These are phyloP conservation scores for Trichophyton rubrum DNA, from an alignment of 2,329 filamentous ascomycete genomes.

Conservation along the genomic window DNA sequence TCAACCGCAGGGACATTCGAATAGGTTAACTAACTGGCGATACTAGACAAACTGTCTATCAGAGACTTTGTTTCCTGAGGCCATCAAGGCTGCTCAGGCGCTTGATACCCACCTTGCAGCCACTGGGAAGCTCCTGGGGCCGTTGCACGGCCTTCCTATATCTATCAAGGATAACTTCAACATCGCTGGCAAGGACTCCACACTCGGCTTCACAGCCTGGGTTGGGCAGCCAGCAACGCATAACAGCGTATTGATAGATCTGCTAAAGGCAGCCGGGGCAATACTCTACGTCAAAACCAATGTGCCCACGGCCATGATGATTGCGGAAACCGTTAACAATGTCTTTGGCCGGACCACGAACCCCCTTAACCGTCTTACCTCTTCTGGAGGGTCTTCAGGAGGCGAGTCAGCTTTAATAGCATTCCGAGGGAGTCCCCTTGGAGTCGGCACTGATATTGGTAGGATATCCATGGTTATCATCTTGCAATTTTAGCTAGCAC, in stretches of 20 bases:
- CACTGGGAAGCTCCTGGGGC: constrained; percentile 16
- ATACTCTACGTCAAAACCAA: constrained; percentile 33
- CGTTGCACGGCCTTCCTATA: constrained; percentile 19
- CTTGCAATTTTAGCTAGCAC: neutral
- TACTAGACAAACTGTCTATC: constrained; percentile 50
- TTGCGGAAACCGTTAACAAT: constrained; percentile 34
- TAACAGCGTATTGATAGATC: constrained; percentile 45
- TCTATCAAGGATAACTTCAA: constrained; percentile 29
- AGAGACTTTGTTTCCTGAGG: constrained; percentile 42
- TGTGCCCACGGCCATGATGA: constrained; percentile 32
- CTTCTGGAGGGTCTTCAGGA: constrained; percentile 27
- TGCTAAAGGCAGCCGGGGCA: constrained; percentile 43
- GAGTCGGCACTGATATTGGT: constrained; percentile 33
- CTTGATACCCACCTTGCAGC: constrained; percentile 21
- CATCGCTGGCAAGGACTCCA: constrained; percentile 16
- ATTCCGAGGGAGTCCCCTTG: constrained; percentile 26
- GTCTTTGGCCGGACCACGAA: constrained; percentile 32
- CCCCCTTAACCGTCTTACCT: constrained; percentile 23
- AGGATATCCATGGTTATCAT: neutral
- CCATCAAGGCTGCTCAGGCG: constrained; percentile 24
- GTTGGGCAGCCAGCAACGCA: constrained; percentile 32
- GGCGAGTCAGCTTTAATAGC: constrained; percentile 28
- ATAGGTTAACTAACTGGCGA: neutral
- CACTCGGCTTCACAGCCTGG: constrained; percentile 13
- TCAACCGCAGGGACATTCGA: neutral